Evolutionary conservation across 192 early-diverging fungal genomes (phyloP).

Genomic region (Mortierella antarctica): DNA sequence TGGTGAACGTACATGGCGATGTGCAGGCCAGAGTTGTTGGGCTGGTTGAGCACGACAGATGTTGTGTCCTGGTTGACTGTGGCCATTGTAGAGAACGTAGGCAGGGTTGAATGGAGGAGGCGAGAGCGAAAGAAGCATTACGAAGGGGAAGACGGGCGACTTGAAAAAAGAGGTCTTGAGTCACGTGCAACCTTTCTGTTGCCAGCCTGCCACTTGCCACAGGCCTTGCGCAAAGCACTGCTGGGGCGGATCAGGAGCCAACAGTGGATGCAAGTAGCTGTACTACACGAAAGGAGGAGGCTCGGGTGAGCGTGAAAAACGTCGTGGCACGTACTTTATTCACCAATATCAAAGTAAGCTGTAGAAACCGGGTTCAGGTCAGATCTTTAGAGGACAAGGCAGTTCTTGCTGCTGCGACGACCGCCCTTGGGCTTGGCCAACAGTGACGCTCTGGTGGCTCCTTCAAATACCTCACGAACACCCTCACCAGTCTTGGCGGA

Average conservation of each 20-base stretch:
- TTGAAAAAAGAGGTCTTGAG: neutral
- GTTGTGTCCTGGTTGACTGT: conserved; percentile 42
- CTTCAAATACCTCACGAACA: conserved; percentile 88
- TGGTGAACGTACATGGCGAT: conserved; percentile 57
- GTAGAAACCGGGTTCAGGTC: neutral
- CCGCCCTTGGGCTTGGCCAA: conserved; percentile 49
- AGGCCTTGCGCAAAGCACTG: too few relatives aligned
- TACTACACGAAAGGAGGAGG: too few relatives aligned
- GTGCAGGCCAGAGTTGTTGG: conserved; percentile 66
- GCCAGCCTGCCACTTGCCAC: too few relatives aligned
- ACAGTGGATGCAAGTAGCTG: too few relatives aligned
- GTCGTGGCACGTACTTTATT: too few relatives aligned
- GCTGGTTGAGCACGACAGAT: conserved; percentile 61
- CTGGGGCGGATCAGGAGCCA: too few relatives aligned
- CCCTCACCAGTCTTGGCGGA: conserved; percentile 84
- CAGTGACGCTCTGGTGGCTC: conserved; percentile 88
- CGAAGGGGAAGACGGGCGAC: neutral
- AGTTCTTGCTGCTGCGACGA: conserved; percentile 29
- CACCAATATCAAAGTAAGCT: too few relatives aligned
- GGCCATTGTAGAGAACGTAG: conserved; percentile 18
- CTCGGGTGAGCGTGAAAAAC: too few relatives aligned
- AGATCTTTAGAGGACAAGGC: conserved; percentile 28
- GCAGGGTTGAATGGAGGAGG: neutral
- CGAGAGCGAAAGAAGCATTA: neutral
- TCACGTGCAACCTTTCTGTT: conserved; percentile 3